These are phyloP conservation scores for Wickerhamomyces sydowiorum DNA, from an alignment of 805 yeast genomes.

Conservation along the genomic window DNA sequence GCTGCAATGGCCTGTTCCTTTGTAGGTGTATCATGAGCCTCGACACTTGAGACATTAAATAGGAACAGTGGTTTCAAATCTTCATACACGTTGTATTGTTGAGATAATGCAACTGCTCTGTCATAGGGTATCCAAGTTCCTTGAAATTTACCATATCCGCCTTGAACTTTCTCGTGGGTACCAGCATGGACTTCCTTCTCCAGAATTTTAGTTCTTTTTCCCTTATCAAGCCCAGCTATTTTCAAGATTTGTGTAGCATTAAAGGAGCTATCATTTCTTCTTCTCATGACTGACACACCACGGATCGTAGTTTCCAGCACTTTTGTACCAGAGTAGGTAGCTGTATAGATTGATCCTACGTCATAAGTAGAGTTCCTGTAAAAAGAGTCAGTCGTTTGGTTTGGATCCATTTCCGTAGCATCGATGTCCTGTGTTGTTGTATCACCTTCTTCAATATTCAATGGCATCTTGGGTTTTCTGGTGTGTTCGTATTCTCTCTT, in stretches of 20 bases:
- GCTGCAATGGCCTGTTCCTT: conserved; percentile 42
- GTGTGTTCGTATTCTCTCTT: not conserved
- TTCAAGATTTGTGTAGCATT: conserved; percentile 79
- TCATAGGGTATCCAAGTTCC: conserved; percentile 83
- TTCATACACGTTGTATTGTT: conserved; percentile 53
- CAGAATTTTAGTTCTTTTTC: conserved; percentile 66
- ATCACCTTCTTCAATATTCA: not conserved
- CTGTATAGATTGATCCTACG: conserved; percentile 52
- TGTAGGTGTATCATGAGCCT: conserved; percentile 37
- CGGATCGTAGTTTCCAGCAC: conserved; percentile 72
- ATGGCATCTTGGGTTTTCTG: not conserved
- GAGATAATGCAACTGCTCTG: conserved; percentile 55
- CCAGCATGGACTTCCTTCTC: conserved; percentile 71
- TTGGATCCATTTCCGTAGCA: conserved; percentile 9
- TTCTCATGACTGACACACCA: conserved; percentile 70
- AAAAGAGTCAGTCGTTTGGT: not conserved
- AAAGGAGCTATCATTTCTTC: conserved; percentile 73
- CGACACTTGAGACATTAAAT: conserved; percentile 32
- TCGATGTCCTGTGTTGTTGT: conserved; percentile 7
- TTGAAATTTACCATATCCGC: conserved; percentile 81
- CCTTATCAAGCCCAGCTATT: conserved; percentile 72
- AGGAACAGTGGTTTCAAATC: conserved; percentile 59
- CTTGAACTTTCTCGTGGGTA: conserved; percentile 71
- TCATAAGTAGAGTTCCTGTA: conserved; percentile 3
- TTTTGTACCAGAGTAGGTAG: conserved; percentile 74